phyloP scores from a whole-genome alignment of 73 alveolate species.

The Stentor coeruleus region DNA sequence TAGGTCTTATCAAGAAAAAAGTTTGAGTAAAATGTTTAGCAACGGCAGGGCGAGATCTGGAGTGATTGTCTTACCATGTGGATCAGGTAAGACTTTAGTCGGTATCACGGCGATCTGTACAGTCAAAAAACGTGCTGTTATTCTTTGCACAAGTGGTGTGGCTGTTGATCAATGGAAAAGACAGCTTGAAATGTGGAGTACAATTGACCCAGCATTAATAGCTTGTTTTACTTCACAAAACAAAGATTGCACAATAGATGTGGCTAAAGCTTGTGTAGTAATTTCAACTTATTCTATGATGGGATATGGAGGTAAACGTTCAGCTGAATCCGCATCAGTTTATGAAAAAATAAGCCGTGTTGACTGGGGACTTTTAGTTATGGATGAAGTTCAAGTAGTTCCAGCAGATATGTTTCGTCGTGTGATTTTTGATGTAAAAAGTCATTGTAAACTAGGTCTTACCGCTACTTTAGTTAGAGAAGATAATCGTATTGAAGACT shows the following conservation, averaged over 20 bases:
- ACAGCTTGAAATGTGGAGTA: slow-evolving; percentile 55
- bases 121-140: slow-evolving; percentile 72
- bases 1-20: slow-evolving; percentile 89
- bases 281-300: slow-evolving; percentile 92
- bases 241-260: slow-evolving; percentile 56
- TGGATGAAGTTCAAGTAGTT: slow-evolving; percentile 97
- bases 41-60: slow-evolving; percentile 95
- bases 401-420: slow-evolving; percentile 91
- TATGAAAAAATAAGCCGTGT: slow-evolving; percentile 44
- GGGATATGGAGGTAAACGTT: slow-evolving; percentile 68
- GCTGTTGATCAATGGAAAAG: slow-evolving; percentile 81
- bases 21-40: slow-evolving; percentile 81
- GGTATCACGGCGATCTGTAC: slow-evolving; percentile 89
- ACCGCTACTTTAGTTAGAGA: slow-evolving; percentile 98
- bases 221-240: slow-evolving; percentile 69
- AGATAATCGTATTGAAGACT: slow-evolving; percentile 54
- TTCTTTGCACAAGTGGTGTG: slow-evolving; percentile 82
- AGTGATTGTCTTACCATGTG: slow-evolving; percentile 97
- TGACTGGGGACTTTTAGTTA: slow-evolving; percentile 91
- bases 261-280: slow-evolving; percentile 74
- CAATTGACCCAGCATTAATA: slow-evolving; percentile 40
- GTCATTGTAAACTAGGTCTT: slow-evolving; percentile 96
- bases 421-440: slow-evolving; percentile 47
- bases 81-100: slow-evolving; percentile 94
- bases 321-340: slow-evolving; percentile 55